These are phyloP conservation scores for Trichophyton equinum DNA, from an alignment of 2,329 filamentous ascomycete species.

Conservation along the genomic window DNA sequence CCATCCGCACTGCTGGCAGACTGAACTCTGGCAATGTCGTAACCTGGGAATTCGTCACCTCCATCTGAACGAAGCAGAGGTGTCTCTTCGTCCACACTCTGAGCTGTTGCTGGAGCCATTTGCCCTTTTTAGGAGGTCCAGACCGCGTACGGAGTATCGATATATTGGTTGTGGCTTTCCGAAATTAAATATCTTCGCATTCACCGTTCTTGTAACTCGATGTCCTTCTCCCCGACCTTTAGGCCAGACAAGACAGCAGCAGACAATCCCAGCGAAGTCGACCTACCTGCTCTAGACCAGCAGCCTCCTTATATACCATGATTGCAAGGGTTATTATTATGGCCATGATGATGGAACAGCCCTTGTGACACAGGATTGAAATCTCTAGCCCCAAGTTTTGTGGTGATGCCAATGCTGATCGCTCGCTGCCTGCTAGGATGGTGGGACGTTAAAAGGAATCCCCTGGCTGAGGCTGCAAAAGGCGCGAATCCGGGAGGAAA, in stretches of 20 bases:
- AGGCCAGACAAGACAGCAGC: not conserved
- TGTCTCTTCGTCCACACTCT: not conserved
- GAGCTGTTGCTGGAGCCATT: not conserved
- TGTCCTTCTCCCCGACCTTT: not conserved
- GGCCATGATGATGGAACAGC: not conserved
- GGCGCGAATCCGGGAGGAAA: not conserved
- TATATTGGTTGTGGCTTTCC: too few species aligned
- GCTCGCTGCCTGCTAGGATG: not conserved
- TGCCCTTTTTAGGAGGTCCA: too few species aligned
- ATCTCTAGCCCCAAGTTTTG: not conserved
- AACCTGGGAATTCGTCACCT: constrained; percentile 8
- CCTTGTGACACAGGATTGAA: not conserved
- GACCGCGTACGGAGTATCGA: too few species aligned
- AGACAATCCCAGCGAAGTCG: not conserved
- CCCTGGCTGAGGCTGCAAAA: not conserved
- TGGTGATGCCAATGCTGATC: not conserved
- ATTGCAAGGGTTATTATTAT: not conserved
- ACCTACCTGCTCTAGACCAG: not conserved
- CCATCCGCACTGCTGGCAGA: constrained; percentile 9
- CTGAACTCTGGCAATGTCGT: constrained; percentile 9
- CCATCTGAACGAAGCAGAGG: not conserved
- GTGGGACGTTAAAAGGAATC: not conserved
- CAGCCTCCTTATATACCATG: not conserved
- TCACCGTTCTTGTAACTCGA: not conserved
- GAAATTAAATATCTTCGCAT: too few species aligned